These are phyloP conservation scores for Daucus carota DNA, from an alignment of 129 eudicot species.

Conservation along the genomic window DNA sequence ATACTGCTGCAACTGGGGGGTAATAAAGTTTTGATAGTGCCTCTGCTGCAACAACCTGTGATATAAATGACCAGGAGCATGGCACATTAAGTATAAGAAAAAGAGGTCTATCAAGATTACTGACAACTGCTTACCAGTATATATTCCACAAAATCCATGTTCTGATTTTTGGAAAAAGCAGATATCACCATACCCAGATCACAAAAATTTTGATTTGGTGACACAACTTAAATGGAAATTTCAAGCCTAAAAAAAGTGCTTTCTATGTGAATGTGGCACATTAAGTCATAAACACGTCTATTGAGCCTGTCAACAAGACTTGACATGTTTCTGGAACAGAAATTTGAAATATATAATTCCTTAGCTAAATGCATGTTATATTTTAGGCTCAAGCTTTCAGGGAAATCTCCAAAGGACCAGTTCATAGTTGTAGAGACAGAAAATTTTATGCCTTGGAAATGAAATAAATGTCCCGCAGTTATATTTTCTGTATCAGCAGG, in stretches of 20 bases:
- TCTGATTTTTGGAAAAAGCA: not conserved
- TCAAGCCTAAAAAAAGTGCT: not conserved
- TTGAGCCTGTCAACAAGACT: not conserved
- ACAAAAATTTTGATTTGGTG: not conserved
- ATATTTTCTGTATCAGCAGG: not conserved
- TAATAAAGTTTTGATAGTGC: slow-evolving; percentile 69
- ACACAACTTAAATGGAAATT: not conserved
- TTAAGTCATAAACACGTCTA: not conserved
- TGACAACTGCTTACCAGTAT: not conserved
- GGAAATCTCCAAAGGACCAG: not conserved
- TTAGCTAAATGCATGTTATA: not conserved
- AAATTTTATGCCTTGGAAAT: not conserved
- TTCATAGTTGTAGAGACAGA: not conserved
- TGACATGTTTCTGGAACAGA: not conserved
- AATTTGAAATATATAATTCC: not conserved
- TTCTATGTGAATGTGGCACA: not conserved
- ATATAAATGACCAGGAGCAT: slow-evolving; percentile 22
- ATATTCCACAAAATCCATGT: not conserved
- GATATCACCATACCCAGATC: not conserved
- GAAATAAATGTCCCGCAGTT: not conserved
- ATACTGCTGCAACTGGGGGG: slow-evolving; percentile 98
- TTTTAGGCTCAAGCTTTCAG: not conserved
- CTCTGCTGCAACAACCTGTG: slow-evolving; percentile 77
- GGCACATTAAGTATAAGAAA: not conserved
- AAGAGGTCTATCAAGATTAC: not conserved